Conservation (phyloP, 2,329 filamentous ascomycete genomes). For the Pseudocercospora crystallina region DNA sequence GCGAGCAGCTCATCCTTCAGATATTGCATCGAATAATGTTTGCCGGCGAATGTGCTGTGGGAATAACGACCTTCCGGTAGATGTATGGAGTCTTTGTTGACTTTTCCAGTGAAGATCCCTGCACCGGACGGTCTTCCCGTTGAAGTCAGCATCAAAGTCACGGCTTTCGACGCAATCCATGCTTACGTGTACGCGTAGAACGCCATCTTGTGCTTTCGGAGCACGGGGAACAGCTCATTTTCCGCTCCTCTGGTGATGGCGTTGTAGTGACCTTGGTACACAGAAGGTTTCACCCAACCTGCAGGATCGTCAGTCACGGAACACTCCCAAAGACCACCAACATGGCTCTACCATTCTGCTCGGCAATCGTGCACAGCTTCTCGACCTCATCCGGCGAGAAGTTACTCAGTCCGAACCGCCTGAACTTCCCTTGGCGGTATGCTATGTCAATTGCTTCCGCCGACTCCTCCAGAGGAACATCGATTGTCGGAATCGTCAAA, state of each 20-base stretch:
- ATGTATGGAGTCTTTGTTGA: too few species aligned
- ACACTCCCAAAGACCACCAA: too few species aligned
- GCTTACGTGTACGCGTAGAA: conserved; percentile 42
- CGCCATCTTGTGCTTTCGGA: conserved; percentile 43
- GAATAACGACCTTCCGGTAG: too few species aligned
- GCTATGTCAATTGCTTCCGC: conserved; percentile 49
- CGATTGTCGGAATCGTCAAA: conserved; percentile 37
- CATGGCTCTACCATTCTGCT: conserved; percentile 30
- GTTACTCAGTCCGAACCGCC: conserved; percentile 49
- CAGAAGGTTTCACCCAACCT: conserved; percentile 42
- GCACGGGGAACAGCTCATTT: conserved; percentile 40
- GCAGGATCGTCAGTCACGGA: too few species aligned
- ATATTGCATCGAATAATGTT: too few species aligned
- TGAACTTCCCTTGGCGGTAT: conserved; percentile 47
- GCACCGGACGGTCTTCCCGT: too few species aligned
- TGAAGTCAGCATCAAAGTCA: too few species aligned
- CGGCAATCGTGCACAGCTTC: conserved; percentile 45
- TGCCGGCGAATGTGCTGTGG: too few species aligned
- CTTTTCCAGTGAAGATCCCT: too few species aligned
- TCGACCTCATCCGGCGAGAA: conserved; percentile 50
- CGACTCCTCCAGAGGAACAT: conserved; percentile 47
- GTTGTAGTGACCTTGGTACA: conserved; percentile 51
- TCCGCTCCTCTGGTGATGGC: conserved; percentile 37
- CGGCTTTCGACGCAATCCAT: too few species aligned
- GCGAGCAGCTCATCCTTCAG: too few species aligned